These are phyloP conservation scores for Kodamaea sagamina DNA, from an alignment of 805 yeast species.

Conservation along the genomic window DNA sequence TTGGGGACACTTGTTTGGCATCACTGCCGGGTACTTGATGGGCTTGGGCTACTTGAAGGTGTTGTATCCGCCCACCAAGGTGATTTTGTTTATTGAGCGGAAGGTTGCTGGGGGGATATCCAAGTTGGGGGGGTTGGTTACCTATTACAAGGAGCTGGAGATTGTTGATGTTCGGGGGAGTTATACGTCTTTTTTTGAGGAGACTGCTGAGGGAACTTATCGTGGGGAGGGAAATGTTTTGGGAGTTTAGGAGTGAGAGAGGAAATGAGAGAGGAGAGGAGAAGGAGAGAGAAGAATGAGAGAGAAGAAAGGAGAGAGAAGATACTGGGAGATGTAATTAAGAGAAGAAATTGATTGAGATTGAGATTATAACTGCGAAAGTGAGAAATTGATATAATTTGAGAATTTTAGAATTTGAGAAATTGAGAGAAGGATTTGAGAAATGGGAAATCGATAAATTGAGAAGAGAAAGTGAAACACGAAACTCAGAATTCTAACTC, in stretches of 20 bases:
- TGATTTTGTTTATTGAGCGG: slow-evolving; percentile 64
- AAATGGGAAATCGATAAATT: too few relatives aligned
- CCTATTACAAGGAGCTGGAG: slow-evolving; percentile 61
- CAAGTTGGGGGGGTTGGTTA: slow-evolving; percentile 54
- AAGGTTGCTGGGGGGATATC: slow-evolving; percentile 52
- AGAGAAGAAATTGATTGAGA: too few relatives aligned
- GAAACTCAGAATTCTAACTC: too few relatives aligned
- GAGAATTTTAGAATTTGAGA: too few relatives aligned
- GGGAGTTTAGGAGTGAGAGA: slow-evolving; percentile 17
- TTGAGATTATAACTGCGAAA: too few relatives aligned
- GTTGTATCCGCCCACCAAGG: slow-evolving; percentile 66
- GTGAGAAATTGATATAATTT: too few relatives aligned
- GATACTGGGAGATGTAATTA: too few relatives aligned
- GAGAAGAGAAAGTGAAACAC: too few relatives aligned
- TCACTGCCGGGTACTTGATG: slow-evolving; percentile 64
- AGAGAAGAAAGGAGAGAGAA: too few relatives aligned
- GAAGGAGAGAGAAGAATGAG: too few relatives aligned
- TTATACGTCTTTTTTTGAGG: slow-evolving; percentile 29
- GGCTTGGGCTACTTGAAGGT: slow-evolving; percentile 56
- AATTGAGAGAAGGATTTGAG: too few relatives aligned
- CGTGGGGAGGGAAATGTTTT: slow-evolving; percentile 25
- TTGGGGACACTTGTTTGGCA: slow-evolving; percentile 71
- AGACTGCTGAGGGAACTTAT: slow-evolving; percentile 11
- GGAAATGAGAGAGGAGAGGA: too few relatives aligned
- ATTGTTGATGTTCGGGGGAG: slow-evolving; percentile 48